These are phyloP conservation scores for Acmispon strigosus DNA, from an alignment of 306 rosid species.

Conservation along the genomic window DNA sequence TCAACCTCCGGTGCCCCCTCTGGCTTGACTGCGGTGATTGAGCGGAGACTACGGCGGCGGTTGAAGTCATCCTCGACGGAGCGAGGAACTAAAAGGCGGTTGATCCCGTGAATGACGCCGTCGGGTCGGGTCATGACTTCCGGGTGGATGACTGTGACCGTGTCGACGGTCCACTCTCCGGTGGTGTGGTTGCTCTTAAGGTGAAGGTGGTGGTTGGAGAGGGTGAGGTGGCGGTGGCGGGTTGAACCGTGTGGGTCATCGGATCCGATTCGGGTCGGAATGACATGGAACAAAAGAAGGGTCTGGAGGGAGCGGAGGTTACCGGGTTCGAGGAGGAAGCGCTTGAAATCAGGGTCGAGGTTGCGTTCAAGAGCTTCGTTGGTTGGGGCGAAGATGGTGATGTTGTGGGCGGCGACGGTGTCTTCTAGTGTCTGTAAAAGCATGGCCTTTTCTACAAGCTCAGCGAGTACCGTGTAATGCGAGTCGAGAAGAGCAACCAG, in stretches of 20 bases:
- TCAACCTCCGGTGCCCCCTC: constrained; percentile 67
- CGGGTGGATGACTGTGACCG: constrained; percentile 31
- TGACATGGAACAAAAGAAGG: constrained; percentile 43
- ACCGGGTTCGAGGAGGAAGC: constrained; percentile 59
- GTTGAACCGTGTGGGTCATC: constrained; percentile 5
- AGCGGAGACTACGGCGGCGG: constrained; percentile 57
- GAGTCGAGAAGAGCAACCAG: constrained; percentile 82
- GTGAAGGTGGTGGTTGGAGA: constrained; percentile 25
- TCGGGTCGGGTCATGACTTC: constrained; percentile 55
- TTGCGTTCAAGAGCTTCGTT: constrained; percentile 60
- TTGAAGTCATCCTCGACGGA: constrained; percentile 63
- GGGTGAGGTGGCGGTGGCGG: constrained; percentile 32
- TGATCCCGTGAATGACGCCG: constrained; percentile 67
- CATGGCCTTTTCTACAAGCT: constrained; percentile 63
- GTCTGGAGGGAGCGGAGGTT: constrained; percentile 57
- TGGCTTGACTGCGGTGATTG: constrained; percentile 67
- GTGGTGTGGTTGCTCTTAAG: constrained; percentile 26
- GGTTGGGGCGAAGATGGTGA: constrained; percentile 74
- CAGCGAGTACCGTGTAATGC: constrained; percentile 70
- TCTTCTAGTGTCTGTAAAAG: constrained; percentile 53
- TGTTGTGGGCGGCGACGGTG: constrained; percentile 49
- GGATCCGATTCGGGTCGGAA: constrained; percentile 44
- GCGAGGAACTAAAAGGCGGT: constrained; percentile 48
- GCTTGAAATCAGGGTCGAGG: constrained; percentile 63
- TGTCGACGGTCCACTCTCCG: constrained; percentile 36